phyloP scores from a whole-genome alignment of 805 yeast genomes.

The Candida rishiriensis region DNA sequence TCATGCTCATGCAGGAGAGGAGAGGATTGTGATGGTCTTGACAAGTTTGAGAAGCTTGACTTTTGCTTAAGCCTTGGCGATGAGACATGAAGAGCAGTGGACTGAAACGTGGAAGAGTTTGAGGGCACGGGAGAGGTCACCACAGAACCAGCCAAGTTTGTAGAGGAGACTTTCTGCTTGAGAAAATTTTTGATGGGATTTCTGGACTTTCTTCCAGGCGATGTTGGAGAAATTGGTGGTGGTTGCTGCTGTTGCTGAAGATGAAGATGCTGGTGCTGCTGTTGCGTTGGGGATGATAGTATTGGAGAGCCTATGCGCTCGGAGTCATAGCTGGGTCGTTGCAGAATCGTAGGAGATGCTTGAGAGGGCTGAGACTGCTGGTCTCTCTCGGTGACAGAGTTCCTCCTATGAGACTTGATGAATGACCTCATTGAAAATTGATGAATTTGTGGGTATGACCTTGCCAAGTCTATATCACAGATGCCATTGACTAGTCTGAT shows the following conservation, averaged over 20 bases:
- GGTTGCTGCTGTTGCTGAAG: neutral
- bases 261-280: too few species aligned
- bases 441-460: too few species aligned
- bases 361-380: slow-evolving; percentile 5
- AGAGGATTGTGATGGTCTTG: slow-evolving; percentile 1
- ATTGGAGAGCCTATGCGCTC: neutral
- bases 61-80: slow-evolving; percentile 12
- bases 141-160: slow-evolving; percentile 7
- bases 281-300: neutral
- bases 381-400: slow-evolving; percentile 17
- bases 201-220: slow-evolving; percentile 17
- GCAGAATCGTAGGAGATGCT: slow-evolving; percentile 4
- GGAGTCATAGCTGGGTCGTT: slow-evolving; percentile 5
- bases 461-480: too few species aligned
- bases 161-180: slow-evolving; percentile 22
- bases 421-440: slow-evolving; percentile 25
- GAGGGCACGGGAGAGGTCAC: neutral
- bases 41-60: slow-evolving; percentile 9
- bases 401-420: slow-evolving; percentile 27
- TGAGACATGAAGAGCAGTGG: neutral
- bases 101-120: too few species aligned
- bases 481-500: too few species aligned
- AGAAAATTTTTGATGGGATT: slow-evolving; percentile 24
- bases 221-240: slow-evolving; percentile 9
- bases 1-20: neutral